A percentile compares a stretch with the other conserved stretches of the same genome.
phyloP scores from a whole-genome alignment of 768 basidiomycete genomes.

The Suillus luteus region DNA sequence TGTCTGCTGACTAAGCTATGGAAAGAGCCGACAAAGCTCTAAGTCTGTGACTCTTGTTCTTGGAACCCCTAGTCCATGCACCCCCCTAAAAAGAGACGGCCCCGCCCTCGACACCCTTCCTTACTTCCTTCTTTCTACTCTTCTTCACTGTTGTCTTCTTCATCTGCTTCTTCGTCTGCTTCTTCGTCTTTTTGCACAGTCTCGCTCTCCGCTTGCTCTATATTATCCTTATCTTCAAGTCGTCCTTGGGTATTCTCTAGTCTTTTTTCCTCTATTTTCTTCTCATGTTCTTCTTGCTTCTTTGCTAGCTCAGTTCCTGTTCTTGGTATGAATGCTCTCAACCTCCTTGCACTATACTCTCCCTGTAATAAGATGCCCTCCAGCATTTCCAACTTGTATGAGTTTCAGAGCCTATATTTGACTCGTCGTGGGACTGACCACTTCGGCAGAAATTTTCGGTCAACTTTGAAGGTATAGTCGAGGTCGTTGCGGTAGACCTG shows the following conservation, averaged over 20 bases:
- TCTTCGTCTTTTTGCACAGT: neutral
- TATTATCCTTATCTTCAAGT: neutral
- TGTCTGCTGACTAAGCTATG: no score
- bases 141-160: neutral
- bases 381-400: conserved; percentile 27
- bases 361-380: conserved; percentile 13
- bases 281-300: neutral
- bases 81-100: neutral
- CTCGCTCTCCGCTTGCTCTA: no score
- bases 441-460: conserved; percentile 31
- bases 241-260: neutral
- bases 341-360: conserved; percentile 20
- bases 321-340: conserved; percentile 25
- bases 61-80: neutral
- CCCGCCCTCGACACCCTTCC: neutral
- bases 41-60: no score
- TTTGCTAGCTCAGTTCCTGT: conserved; percentile 22
- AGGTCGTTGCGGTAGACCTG: conserved; percentile 33
- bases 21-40: no score
- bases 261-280: neutral
- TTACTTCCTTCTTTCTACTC: neutral
- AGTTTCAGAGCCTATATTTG: conserved; percentile 19
- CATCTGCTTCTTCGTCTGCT: neutral
- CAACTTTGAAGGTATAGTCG: conserved; percentile 29
- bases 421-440: conserved; percentile 34